Base-by-base conservation (phyloP, 352 stramenopile species). In the Globisporangium uncinulatum region DNA sequence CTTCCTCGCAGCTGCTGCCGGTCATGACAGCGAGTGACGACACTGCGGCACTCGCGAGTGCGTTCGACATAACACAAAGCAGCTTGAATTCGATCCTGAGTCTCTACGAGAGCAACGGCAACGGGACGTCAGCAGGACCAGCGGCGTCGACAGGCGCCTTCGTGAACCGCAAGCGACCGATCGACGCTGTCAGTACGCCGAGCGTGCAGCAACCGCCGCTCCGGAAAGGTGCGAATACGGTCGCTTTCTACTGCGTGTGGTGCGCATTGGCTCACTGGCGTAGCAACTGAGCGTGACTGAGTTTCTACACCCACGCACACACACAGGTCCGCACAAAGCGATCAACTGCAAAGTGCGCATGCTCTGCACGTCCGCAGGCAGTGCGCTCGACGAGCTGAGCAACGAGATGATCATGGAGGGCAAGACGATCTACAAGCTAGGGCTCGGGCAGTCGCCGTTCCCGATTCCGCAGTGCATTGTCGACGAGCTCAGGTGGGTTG, bases 261-360 rank as follows among this genome's bases (percentile, higher is more conserved):
- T 39, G 34, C 34, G 2, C 34, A 39, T 3, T 32, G 34, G 34
- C 34, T 1, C 34, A 39, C 1, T 32, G 34, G 21, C 15, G 34
- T 37, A 19, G 20, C 19, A 48, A 36, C 10, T 14, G 11, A 11
- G 24, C 32, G 32, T 39, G 34, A 13, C 34, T 13, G 34, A 39
- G 34, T 39, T 8, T 13, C 34, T 13, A 1, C 34, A 8, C 34
- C 34, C 34, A 8, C 34, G 1, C 34, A 8, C 34, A 2, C 34
- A 57, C 59, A 52, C 56, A 80, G 85, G 85, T 2, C 85, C 85
- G 3, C 69, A 79, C 32, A 89, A 91, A 56, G 83, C 82, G 1
- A 93, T 95, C 62, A 95, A 93, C 39, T 88, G 81, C 70, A 95
- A 95, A 59, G 77, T 95, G 36, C 80, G 85, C 31, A 90, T 89